These are phyloP conservation scores for Camelina neglecta DNA, from an alignment of 345 rosid genomes.

Conservation along the genomic window DNA sequence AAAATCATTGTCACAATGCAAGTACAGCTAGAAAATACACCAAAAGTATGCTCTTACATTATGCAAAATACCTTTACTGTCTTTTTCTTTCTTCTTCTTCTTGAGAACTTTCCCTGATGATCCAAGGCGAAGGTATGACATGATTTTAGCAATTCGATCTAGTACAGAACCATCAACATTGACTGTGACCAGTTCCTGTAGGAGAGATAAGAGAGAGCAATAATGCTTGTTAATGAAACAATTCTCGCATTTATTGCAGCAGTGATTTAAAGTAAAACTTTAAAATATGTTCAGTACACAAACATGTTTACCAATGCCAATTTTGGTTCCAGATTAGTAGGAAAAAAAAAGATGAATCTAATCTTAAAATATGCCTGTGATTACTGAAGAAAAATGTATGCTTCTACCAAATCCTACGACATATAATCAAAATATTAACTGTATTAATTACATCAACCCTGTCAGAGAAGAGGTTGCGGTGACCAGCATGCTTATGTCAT, in stretches of 20 bases:
- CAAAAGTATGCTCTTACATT: background rate
- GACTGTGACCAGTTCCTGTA: conserved; percentile 92
- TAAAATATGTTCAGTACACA: background rate
- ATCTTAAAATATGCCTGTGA: background rate
- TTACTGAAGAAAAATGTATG: background rate
- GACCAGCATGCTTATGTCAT: conserved; percentile 7
- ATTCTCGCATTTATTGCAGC: background rate
- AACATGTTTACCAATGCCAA: background rate
- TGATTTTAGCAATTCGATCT: conserved; percentile 93
- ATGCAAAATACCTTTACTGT: conserved; percentile 60
- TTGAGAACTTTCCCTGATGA: conserved; percentile 98
- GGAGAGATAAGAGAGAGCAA: conserved; percentile 30
- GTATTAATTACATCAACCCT: background rate
- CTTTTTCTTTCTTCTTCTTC: conserved; percentile 98
- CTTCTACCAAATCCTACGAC: conserved; percentile 3
- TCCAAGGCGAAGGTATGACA: conserved; percentile 98
- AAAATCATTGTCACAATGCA: background rate
- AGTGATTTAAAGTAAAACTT: background rate
- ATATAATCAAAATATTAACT: conserved; percentile 6
- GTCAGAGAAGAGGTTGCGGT: conserved; percentile 17
- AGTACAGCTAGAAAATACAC: background rate
- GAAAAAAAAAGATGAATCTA: background rate
- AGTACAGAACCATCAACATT: conserved; percentile 95
- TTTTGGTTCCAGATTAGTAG: conserved; percentile 4
- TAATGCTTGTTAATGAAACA: background rate